A percentile compares a stretch with the other conserved stretches of the same genome.
Conservation (phyloP, 345 rosid species). For the Erodium maritimum region DNA sequence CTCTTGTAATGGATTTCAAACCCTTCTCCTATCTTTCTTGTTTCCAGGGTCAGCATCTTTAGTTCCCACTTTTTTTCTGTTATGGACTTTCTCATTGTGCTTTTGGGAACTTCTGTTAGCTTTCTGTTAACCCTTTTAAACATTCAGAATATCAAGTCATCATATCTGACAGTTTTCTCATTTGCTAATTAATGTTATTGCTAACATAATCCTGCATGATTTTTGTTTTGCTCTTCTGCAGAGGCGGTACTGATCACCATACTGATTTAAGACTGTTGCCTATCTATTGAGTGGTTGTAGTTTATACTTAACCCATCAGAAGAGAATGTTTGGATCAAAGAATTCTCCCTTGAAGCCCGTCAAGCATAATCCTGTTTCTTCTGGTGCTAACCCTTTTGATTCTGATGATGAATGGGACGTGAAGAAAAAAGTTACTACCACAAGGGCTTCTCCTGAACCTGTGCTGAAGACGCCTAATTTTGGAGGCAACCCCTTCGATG, state of each 20-base stretch:
- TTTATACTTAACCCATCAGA: background rate
- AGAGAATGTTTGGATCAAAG: conserved; percentile 46
- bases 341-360: conserved; percentile 50
- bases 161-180: background rate
- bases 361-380: conserved; percentile 41
- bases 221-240: too few relatives aligned
- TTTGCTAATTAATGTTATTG: too few relatives aligned
- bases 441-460: conserved; percentile 50
- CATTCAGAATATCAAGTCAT: background rate
- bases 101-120: background rate
- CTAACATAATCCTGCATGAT: too few relatives aligned
- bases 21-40: too few relatives aligned
- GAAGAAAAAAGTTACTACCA: conserved; percentile 36
- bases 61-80: background rate
- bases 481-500: conserved; percentile 47
- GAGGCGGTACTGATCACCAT: background rate
- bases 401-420: conserved; percentile 58
- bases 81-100: background rate
- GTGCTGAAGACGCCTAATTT: conserved; percentile 18
- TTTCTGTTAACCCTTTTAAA: background rate
- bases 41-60: background rate
- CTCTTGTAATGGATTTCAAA: background rate
- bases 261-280: background rate
- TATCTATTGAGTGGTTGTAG: background rate
- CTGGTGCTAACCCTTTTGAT: conserved; percentile 64